Evolutionary conservation across 371 early-diverging fungal species (phyloP).

Genomic region (Syncephalastrum contaminatum): DNA sequence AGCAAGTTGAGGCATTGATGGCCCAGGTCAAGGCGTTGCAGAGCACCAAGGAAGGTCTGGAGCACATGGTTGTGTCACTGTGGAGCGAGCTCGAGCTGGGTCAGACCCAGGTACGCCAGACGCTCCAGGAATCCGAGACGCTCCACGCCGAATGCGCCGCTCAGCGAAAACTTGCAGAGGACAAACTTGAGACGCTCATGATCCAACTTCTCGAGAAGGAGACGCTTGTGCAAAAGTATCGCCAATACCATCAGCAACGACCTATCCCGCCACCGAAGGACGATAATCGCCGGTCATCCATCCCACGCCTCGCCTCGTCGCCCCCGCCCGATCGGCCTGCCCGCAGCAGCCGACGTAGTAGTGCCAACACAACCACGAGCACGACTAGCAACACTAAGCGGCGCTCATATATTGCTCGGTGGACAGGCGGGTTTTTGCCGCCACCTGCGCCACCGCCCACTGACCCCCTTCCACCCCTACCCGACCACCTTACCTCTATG

Average conservation of each 20-base stretch:
- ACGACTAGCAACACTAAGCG: neutral
- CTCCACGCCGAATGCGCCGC: constrained; percentile 9
- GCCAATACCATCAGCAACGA: neutral
- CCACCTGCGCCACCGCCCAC: constrained; percentile 27
- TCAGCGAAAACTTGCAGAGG: constrained; percentile 15
- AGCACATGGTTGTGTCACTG: constrained; percentile 9
- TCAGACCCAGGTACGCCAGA: constrained; percentile 6
- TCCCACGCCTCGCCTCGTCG: neutral
- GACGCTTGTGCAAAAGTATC: constrained; percentile 9
- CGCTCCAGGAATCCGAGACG: neutral
- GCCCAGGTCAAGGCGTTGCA: neutral
- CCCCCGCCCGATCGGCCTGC: constrained; percentile 14
- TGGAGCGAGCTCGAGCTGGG: constrained; percentile 9
- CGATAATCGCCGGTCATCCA: neutral
- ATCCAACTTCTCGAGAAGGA: constrained; percentile 18
- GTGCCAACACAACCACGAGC: constrained; percentile 7
- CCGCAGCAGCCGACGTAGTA: constrained; percentile 16
- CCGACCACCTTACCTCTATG: neutral
- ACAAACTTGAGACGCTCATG: constrained; percentile 17
- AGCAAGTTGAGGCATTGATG: neutral
- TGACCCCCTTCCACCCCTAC: constrained; percentile 23
- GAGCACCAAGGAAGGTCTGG: constrained; percentile 9
- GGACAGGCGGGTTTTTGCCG: constrained; percentile 18
- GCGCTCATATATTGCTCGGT: constrained; percentile 14
- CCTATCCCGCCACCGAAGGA: neutral